These are phyloP conservation scores for Cladosporium sp. DNA, from an alignment of 2,329 filamentous ascomycete species.

Conservation along the genomic window DNA sequence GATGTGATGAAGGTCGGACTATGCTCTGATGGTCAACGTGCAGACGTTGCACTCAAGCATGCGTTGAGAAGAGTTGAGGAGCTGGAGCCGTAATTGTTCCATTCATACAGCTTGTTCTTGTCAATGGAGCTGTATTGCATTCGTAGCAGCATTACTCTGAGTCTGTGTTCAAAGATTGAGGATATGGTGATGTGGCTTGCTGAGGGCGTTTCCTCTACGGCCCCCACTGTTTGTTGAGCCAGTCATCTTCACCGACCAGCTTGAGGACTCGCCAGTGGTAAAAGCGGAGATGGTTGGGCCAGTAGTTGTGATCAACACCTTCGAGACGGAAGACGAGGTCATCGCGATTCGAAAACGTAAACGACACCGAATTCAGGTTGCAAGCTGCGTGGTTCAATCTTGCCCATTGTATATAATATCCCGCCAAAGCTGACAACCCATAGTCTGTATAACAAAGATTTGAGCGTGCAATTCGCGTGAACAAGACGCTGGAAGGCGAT, in stretches of 20 bases:
- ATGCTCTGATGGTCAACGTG: too few relatives aligned
- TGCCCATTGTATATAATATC: too few relatives aligned
- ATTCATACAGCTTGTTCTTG: too few relatives aligned
- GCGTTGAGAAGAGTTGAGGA: too few relatives aligned
- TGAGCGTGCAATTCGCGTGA: neutral
- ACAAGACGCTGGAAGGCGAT: neutral
- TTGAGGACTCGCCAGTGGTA: conserved; percentile 69
- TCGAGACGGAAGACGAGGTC: conserved; percentile 68
- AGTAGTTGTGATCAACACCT: conserved; percentile 69
- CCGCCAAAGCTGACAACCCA: neutral
- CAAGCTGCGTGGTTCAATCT: neutral
- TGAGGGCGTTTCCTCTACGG: too few relatives aligned
- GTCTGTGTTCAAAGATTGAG: too few relatives aligned
- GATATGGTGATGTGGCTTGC: too few relatives aligned
- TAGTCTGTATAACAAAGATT: neutral
- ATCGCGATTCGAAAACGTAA: conserved; percentile 65
- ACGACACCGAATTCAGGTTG: conserved; percentile 35
- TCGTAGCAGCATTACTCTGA: too few relatives aligned
- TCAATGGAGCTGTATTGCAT: too few relatives aligned
- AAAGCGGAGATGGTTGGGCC: conserved; percentile 82
- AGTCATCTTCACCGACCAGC: conserved; percentile 80
- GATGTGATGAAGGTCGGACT: too few relatives aligned
- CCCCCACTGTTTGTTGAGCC: conserved; percentile 81
- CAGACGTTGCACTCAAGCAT: too few relatives aligned
- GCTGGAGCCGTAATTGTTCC: too few relatives aligned